Evolutionary conservation across 129 eudicot species (phyloP).

Genomic region (Saussurea involucrata): DNA sequence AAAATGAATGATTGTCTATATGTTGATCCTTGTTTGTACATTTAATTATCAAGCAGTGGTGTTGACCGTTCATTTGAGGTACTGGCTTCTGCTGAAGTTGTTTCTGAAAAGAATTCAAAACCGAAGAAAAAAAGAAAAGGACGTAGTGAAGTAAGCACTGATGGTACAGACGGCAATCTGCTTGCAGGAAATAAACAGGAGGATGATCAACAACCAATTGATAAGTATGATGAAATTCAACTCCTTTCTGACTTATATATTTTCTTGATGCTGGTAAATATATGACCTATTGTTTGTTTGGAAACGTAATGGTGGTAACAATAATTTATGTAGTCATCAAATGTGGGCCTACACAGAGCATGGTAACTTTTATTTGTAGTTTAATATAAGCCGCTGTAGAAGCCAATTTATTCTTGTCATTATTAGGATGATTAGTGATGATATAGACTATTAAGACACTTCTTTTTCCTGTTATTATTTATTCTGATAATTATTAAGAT

Average conservation of each 20-base stretch:
- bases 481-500: neutral
- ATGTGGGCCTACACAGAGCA: neutral
- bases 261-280: neutral
- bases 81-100: constrained; percentile 20
- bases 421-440: neutral
- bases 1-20: neutral
- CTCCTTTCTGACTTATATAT: neutral
- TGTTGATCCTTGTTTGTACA: neutral
- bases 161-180: constrained; percentile 12
- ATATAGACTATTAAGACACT: neutral
- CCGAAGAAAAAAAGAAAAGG: constrained; percentile 33
- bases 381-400: neutral
- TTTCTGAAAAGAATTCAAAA: neutral
- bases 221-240: constrained; percentile 35
- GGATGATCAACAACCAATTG: constrained; percentile 24
- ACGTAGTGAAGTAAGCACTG: constrained; percentile 21
- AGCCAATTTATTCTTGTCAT: neutral
- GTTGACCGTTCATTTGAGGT: constrained; percentile 15
- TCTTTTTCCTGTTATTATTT: neutral
- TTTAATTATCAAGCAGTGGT: constrained; percentile 14
- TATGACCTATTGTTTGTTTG: neutral
- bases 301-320: neutral
- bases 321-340: neutral
- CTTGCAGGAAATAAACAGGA: constrained; percentile 29
- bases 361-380: neutral